Conservation (phyloP, 148 eudicot species). For the Rhododendron kiyosumense region DNA sequence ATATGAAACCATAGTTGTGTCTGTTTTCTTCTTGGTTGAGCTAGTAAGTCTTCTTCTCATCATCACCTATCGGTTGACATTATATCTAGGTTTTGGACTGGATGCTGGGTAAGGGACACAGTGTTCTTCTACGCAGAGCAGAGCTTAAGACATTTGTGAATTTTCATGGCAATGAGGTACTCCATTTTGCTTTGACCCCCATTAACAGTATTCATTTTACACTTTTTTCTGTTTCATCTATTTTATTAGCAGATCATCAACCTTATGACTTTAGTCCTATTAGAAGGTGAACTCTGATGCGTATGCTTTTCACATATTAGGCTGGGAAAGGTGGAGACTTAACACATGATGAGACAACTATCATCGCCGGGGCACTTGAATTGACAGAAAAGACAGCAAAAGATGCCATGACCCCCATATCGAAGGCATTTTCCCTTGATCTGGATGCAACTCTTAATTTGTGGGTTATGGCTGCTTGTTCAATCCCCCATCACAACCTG, state of each 20-base stretch:
- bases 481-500: constrained; percentile 15
- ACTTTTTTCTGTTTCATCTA: neutral
- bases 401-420: constrained; percentile 97
- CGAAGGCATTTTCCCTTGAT: constrained; percentile 99
- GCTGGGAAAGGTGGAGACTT: constrained; percentile 99
- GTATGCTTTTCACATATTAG: constrained; percentile 24
- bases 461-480: constrained; percentile 57
- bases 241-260: neutral
- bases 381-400: constrained; percentile 89
- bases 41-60: neutral
- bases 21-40: neutral
- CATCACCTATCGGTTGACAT: neutral
- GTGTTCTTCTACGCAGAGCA: constrained; percentile 82
- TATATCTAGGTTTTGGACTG: constrained; percentile 74
- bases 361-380: constrained; percentile 92
- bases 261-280: neutral
- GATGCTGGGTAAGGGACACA: constrained; percentile 92
- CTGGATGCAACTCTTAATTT: constrained; percentile 93
- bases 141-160: constrained; percentile 95
- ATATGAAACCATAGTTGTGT: neutral
- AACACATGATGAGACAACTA: constrained; percentile 97
- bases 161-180: constrained; percentile 97
- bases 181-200: neutral
- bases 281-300: constrained; percentile 8
- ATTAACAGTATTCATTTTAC: neutral